Base-by-base conservation (phyloP, 352 stramenopile species). In the Aphanomyces astaci region DNA sequence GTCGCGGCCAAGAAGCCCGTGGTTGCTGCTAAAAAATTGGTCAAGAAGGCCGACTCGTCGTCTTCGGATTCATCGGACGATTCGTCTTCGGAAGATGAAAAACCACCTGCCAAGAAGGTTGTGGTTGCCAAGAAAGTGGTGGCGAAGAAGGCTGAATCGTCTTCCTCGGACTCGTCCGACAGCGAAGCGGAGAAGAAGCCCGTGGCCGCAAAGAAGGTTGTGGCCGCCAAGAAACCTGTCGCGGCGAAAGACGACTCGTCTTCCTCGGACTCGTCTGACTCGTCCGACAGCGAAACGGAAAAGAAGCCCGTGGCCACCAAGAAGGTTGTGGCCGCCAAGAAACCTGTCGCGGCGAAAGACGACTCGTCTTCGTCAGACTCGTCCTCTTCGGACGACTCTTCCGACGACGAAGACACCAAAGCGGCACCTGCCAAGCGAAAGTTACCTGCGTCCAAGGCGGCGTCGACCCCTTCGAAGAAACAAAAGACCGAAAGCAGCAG, bases 401-500 rank as follows among this genome's bases (percentile, higher is more conserved):
- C 31, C 25, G 64, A 74, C 15, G 73, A 80, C n/a, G 65, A 80
- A 39, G 75, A 89, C 56, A 70, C 80, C 24, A 49, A 49, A n/a
- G 52, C 73, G 40, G 66, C 71, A 5, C 33, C 36, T n/a, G 28
- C 66, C n/a, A 72, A 63, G 31, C 75, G 76, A 49, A 79, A 78
- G 56, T n/a, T 54, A 25, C 40, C 52, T 59, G 25, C 63, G 36
- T 70, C 74, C 30, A 80, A 72, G 19, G 45, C 65, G 19, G 72
- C 49, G 69, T 76, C 31, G 60, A 43, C 36, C 36, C 31, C 43
- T 69, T 75, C 73, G 28, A 80, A 76, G 64, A 89, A 89, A 72
- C 77, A 77, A 25, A 90, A 90, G 76, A 76, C 74, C 0, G 78
- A 84, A 28, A 48, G 73, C 39, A 4, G 4, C 3, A 63, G 40